Conservation (phyloP, 108 stramenopile species). For the Conticribra weissflogii region DNA sequence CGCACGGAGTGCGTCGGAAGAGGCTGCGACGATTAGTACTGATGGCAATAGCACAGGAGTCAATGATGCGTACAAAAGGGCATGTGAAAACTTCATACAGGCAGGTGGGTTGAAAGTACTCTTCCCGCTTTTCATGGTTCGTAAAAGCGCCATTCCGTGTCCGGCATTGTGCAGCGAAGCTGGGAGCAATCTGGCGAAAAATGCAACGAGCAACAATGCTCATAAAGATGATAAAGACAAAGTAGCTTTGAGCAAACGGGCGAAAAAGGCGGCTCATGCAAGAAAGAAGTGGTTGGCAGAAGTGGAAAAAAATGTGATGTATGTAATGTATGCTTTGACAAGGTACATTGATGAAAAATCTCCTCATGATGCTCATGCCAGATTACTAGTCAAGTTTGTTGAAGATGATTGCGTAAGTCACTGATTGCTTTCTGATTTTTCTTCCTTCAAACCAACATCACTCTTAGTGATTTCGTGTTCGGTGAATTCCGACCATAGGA, state of each 20-base stretch:
- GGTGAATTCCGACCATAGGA: constrained; percentile 18
- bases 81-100: constrained; percentile 65
- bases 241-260: constrained; percentile 44
- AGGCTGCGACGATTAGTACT: constrained; percentile 1
- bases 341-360: constrained; percentile 64
- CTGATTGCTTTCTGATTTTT: not conserved
- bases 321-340: constrained; percentile 69
- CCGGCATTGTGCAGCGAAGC: constrained; percentile 56
- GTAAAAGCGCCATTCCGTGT: constrained; percentile 58
- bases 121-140: constrained; percentile 72
- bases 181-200: constrained; percentile 41
- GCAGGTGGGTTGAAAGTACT: constrained; percentile 73
- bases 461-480: not conserved
- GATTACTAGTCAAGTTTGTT: constrained; percentile 75
- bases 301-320: constrained; percentile 58
- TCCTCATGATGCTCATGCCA: constrained; percentile 63
- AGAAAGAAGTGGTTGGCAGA: constrained; percentile 58
- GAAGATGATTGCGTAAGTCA: constrained; percentile 62
- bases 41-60: not conserved
- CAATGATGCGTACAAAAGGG: constrained; percentile 43
- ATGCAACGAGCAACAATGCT: constrained; percentile 8
- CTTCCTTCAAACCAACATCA: not conserved
- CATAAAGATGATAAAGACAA: constrained; percentile 1
- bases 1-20: not conserved
- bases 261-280: constrained; percentile 54